Conservation (phyloP, 495 filamentous ascomycete genomes). For the Penicillium manginii region DNA sequence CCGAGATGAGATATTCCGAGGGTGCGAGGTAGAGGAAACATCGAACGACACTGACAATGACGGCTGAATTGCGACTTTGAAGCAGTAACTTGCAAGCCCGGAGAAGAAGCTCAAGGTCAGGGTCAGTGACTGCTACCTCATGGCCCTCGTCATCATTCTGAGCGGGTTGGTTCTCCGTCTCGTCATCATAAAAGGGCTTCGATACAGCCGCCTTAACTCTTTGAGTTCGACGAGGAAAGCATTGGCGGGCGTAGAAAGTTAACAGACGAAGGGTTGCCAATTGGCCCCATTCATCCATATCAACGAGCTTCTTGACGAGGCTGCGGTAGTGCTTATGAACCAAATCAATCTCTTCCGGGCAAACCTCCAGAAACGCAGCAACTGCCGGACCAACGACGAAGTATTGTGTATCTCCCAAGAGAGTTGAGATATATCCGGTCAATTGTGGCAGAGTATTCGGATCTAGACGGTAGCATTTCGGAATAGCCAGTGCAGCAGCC, state of each 20-base stretch:
- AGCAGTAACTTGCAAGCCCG: slow-evolving; percentile 80
- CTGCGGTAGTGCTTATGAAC: slow-evolving; percentile 87
- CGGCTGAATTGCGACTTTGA: slow-evolving; percentile 89
- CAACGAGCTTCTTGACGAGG: slow-evolving; percentile 85
- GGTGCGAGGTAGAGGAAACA: slow-evolving; percentile 85
- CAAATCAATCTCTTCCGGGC: slow-evolving; percentile 80
- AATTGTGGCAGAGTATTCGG: slow-evolving; percentile 83
- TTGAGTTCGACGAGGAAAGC: slow-evolving; percentile 75
- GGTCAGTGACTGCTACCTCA: slow-evolving; percentile 66
- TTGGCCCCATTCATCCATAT: slow-evolving; percentile 99
- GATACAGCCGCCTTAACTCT: slow-evolving; percentile 55
- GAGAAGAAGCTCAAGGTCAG: slow-evolving; percentile 82
- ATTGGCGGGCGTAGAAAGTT: slow-evolving; percentile 81
- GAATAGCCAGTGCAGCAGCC: slow-evolving; percentile 91
- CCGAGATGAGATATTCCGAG: slow-evolving; percentile 65
- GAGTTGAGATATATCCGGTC: slow-evolving; percentile 71
- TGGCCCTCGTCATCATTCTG: slow-evolving; percentile 54
- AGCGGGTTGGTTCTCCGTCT: slow-evolving; percentile 47
- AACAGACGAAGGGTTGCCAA: slow-evolving; percentile 78
- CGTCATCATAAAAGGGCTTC: slow-evolving; percentile 80
- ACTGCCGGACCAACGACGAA: slow-evolving; percentile 94
- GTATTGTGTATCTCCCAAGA: slow-evolving; percentile 90
- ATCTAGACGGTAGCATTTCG: slow-evolving; percentile 95
- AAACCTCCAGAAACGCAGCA: slow-evolving; percentile 84
- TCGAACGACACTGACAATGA: slow-evolving; percentile 84